A percentile compares a stretch with the other conserved stretches of the same genome.
Conservation (phyloP, 192 early-diverging fungal genomes). For the Backusella australiensis region DNA sequence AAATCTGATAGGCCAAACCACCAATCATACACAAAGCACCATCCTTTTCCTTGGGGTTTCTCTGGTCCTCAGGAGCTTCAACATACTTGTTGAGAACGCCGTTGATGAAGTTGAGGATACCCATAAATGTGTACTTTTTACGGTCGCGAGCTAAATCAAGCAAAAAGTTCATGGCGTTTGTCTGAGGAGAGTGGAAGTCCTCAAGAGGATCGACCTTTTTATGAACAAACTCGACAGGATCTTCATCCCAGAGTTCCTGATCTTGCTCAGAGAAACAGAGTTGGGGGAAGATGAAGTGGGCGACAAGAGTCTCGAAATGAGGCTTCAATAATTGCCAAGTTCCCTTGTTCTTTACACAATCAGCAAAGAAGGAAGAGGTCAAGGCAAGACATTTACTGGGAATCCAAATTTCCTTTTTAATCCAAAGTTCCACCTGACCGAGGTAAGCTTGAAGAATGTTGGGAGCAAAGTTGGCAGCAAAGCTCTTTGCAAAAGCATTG, state of each 20-base stretch:
- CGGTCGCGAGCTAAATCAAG: conserved; percentile 75
- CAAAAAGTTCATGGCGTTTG: conserved; percentile 76
- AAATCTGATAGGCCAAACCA: conserved; percentile 63
- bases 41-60: conserved; percentile 79
- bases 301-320: conserved; percentile 74
- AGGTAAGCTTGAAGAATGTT: conserved; percentile 86
- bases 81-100: conserved; percentile 66
- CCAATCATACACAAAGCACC: conserved; percentile 90
- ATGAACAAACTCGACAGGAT: conserved; percentile 91
- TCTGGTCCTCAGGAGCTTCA: conserved; percentile 62
- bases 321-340: conserved; percentile 92
- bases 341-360: conserved; percentile 83
- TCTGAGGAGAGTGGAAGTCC: conserved; percentile 76
- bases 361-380: conserved; percentile 72
- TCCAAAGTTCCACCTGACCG: conserved; percentile 76
- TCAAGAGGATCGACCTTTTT: conserved; percentile 79
- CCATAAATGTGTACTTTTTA: conserved; percentile 74
- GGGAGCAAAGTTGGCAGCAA: conserved; percentile 88
- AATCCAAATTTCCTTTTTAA: conserved; percentile 70
- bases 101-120: conserved; percentile 80
- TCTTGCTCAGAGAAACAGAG: conserved; percentile 87
- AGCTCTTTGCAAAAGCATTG: conserved; percentile 73
- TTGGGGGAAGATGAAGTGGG: conserved; percentile 92
- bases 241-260: conserved; percentile 88
- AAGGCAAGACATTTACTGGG: conserved; percentile 67